Evolutionary conservation across 2,329 filamentous ascomycete species (phyloP).

Genomic region (Myriosclerotinia duriaeana): DNA sequence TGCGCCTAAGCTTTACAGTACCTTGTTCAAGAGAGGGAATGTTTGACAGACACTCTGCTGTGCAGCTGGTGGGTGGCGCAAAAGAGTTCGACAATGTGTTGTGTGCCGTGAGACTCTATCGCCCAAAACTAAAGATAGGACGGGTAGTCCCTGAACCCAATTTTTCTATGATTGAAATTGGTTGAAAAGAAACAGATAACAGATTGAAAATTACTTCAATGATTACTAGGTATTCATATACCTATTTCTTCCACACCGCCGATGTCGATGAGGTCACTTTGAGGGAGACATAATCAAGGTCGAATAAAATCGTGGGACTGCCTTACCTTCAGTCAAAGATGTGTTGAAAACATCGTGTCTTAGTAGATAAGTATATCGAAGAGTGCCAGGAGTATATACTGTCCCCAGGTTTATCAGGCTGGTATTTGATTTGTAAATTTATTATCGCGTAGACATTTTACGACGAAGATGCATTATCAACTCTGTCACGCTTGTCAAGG

Average conservation of each 20-base stretch:
- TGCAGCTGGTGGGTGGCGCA: constrained; percentile 2
- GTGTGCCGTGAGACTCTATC: constrained; percentile 1
- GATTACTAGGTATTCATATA: no score
- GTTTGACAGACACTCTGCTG: not conserved
- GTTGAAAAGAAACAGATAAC: not conserved
- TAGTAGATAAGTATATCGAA: not conserved
- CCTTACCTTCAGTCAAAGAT: not conserved
- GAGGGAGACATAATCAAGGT: not conserved
- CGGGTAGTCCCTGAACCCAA: not conserved
- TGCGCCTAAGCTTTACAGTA: constrained; percentile 2
- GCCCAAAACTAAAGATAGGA: not conserved
- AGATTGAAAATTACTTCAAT: not conserved
- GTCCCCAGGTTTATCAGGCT: no score
- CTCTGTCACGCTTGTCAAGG: no score
- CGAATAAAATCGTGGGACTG: not conserved
- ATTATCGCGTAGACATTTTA: no score
- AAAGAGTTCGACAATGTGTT: not conserved
- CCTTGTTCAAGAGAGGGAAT: not conserved
- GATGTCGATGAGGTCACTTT: constrained; percentile 7
- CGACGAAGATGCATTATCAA: no score
- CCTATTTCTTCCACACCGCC: not conserved
- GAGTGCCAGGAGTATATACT: not conserved
- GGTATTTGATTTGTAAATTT: no score
- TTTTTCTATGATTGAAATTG: not conserved
- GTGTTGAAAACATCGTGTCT: not conserved